phyloP scores from a whole-genome alignment of 2,329 filamentous ascomycete species.

The Aspergillus sp. region DNA sequence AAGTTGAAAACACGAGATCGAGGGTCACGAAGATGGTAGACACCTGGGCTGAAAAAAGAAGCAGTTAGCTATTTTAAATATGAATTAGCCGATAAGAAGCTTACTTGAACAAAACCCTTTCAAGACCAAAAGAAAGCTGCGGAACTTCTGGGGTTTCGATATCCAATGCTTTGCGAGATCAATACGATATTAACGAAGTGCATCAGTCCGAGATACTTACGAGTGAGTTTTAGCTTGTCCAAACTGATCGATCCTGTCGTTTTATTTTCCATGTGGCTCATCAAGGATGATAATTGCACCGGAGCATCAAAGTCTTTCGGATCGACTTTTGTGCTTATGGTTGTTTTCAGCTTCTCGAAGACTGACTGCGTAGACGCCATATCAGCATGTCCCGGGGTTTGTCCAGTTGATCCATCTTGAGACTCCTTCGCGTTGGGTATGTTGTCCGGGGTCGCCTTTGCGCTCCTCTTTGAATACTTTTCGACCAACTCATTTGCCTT shows the following conservation, averaged over 20 bases:
- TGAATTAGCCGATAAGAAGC: slow-evolving; percentile 9
- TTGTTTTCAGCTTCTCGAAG: no score
- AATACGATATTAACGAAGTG: not conserved
- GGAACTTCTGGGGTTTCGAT: slow-evolving; percentile 54
- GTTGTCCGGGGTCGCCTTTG: no score
- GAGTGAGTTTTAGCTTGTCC: slow-evolving; percentile 6
- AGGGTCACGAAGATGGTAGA: slow-evolving; percentile 86
- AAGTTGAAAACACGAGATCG: slow-evolving; percentile 91
- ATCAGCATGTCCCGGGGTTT: no score
- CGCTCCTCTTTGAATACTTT: not conserved
- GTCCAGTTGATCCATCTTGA: no score
- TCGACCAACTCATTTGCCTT: not conserved
- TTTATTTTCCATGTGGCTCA: slow-evolving; percentile 2
- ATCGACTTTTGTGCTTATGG: no score
- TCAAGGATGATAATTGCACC: no score
- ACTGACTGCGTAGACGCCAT: no score
- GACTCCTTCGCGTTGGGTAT: no score
- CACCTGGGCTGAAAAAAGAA: slow-evolving; percentile 56
- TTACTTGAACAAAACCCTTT: slow-evolving; percentile 87
- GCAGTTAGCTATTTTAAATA: slow-evolving; percentile 1
- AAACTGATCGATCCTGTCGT: slow-evolving; percentile 11
- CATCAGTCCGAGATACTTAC: slow-evolving; percentile 10
- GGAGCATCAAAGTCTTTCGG: no score
- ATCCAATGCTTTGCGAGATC: slow-evolving; percentile 25
- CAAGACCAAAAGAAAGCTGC: slow-evolving; percentile 66